Conservation (phyloP, 768 basidiomycete genomes). For the Lyophyllum shimeji region DNA sequence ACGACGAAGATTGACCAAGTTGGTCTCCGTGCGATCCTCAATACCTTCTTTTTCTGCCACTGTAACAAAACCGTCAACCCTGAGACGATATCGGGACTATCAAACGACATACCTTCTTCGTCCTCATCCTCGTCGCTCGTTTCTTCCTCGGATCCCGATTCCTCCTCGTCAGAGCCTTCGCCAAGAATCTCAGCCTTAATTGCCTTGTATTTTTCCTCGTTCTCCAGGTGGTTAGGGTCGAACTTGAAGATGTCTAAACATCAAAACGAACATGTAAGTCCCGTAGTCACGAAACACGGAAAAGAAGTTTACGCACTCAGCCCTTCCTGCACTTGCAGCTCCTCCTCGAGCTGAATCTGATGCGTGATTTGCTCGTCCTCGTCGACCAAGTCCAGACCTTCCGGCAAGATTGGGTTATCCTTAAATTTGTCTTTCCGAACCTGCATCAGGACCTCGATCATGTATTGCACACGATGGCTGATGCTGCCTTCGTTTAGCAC, state of each 20-base stretch:
- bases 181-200: slow-evolving; percentile 96
- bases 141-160: slow-evolving; percentile 60
- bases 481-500: slow-evolving; percentile 94
- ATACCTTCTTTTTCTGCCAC: slow-evolving; percentile 83
- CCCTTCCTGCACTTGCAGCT: slow-evolving; percentile 91
- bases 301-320: slow-evolving; percentile 62
- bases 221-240: slow-evolving; percentile 83
- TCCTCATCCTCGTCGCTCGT: slow-evolving; percentile 64
- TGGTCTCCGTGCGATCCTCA: slow-evolving; percentile 92
- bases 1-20: slow-evolving; percentile 91
- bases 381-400: slow-evolving; percentile 94
- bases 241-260: slow-evolving; percentile 88
- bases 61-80: slow-evolving; percentile 23
- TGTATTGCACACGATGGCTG: slow-evolving; percentile 96
- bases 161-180: slow-evolving; percentile 75
- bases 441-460: slow-evolving; percentile 99
- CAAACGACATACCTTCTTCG: slow-evolving; percentile 35
- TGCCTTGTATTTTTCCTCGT: slow-evolving; percentile 89
- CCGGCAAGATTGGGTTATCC: slow-evolving; percentile 93
- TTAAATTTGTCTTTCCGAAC: slow-evolving; percentile 99
- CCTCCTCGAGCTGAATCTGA: slow-evolving; percentile 87
- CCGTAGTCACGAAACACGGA: neutral
- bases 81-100: neutral
- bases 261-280: slow-evolving; percentile 3
- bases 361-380: slow-evolving; percentile 99